Base-by-base conservation (phyloP, 2,329 filamentous ascomycete species). In the Ceratocystis alfenasii region DNA sequence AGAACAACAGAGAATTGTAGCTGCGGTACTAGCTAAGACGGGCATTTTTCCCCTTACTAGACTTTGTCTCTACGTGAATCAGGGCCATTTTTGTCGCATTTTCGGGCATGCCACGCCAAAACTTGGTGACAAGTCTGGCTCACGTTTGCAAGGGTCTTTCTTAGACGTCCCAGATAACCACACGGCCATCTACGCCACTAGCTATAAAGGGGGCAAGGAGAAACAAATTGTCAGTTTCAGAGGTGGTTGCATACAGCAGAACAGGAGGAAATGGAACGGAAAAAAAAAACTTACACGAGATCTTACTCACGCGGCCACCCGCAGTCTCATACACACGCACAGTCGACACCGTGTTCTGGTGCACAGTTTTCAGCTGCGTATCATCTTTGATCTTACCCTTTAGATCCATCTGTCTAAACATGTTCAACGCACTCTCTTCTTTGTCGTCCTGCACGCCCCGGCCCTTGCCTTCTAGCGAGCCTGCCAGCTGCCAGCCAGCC, bases 371-470 rank as follows among this genome's bases (percentile, higher is more conserved):
- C 71, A 99, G 81, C 78, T 95, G 89, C 3, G 92, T 96, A 74
- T 97, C 92, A 72, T 95, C 91, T 74, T 90, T 90, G 66, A 81
- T 79, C 77, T 95, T 95, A 69, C 94, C 94, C 81, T 94, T 96
- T 70, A 99, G 81, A 76, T 99, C 94, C 94, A 99, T 97, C 79
- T 96, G 92, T 72, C 86, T 85, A 79, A 99, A 99, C 90, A 97
- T 96, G 77, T 97, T 96, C 75, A 96, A 79, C 28, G 94, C 94
- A 70, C 89, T 94, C 75, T 97, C 94, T 76, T 97, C 94, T 41
- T 88, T 83, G 67, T 79, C 78, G 65, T 84, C 83, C 67, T 82
- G 85, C 65, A 80, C 75, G 53, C 83, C 87, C 33, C 81, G 79
- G 62, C 83, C 80, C 77, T 92, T 91, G 62, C 80, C 79, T 77